Percentiles rank a stretch among this genome's conserved stretches.
Evolutionary conservation across 441 rosid genomes (phyloP).

Genomic region (Metrosideros polymorpha): DNA sequence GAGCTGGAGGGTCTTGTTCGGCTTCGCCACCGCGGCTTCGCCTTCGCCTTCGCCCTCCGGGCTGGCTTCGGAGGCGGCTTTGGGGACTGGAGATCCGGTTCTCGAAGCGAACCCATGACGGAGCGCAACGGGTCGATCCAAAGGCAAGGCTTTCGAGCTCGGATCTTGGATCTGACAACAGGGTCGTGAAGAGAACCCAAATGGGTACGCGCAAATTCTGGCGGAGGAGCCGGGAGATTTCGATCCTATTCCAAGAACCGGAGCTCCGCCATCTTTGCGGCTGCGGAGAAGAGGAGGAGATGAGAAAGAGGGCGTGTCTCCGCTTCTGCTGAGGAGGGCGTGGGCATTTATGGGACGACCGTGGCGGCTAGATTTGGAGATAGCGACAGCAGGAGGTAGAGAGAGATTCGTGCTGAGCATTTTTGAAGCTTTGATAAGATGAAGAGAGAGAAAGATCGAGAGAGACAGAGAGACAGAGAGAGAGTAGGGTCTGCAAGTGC

Average conservation of each 20-base stretch:
- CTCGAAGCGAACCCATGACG: conserved; percentile 18
- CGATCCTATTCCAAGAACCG: neutral
- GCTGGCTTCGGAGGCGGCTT: conserved; percentile 33
- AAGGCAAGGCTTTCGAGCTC: conserved; percentile 11
- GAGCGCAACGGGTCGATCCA: neutral
- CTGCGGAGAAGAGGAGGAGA: conserved; percentile 10
- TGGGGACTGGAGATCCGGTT: conserved; percentile 24
- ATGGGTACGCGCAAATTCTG: conserved; percentile 17
- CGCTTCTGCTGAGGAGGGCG: conserved; percentile 4
- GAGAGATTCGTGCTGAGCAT: conserved; percentile 33
- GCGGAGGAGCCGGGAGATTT: conserved; percentile 6
- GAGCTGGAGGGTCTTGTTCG: conserved; percentile 46
- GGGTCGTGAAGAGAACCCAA: conserved; percentile 22
- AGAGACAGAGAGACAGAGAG: conserved; percentile 2
- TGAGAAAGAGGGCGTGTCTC: neutral
- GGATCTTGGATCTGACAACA: conserved; percentile 25
- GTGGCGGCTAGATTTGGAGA: conserved; percentile 23
- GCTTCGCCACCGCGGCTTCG: neutral
- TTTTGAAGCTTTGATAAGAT: neutral
- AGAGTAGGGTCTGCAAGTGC: neutral
- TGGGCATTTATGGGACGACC: conserved; percentile 13
- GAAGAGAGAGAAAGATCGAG: neutral
- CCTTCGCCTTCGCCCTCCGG: conserved; percentile 27
- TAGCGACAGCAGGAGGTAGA: conserved; percentile 22
- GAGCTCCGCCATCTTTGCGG: neutral